Evolutionary conservation across 1,139 yeast genomes (phyloP), one percentile per base, ranked within the genome.

Genomic region (Maudiozyma humilis): DNA sequence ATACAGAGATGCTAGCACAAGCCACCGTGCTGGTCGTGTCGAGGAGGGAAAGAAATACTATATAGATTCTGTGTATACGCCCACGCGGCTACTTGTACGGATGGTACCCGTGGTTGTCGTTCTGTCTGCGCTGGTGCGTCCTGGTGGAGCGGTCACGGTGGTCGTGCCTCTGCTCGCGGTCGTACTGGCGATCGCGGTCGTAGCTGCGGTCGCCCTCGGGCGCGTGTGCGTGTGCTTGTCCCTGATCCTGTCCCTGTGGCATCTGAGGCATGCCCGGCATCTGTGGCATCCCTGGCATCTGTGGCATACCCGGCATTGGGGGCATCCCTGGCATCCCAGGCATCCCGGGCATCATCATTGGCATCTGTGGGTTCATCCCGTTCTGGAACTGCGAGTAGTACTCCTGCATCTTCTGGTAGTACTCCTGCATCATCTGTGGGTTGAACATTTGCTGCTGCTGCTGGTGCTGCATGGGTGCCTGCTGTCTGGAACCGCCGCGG

Each of bases 351-450:
- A 65, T 65, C 47, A 68, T 75, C 16, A 18, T 38, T 25, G 17
- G 32, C 48, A 68, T 75, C 51, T 70, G 69, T 42, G 63, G 68
- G 40, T 61, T 64, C 59, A 63, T 55, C 48, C 62, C 67, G 49
- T 71, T 73, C 51, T 76, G 82, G 63, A 78, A 74, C 56, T 78
- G 82, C 46, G 69, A 70, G 75, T 79, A 75, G 60, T 83, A 85
- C 54, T 82, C 84, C 64, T 82, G 89, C 87, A 85, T 79, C 61
- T 82, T 76, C 64, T 79, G 87, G 78, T 88, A 84, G 63, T 88
- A 89, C 57, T 86, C 95, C 43, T 82, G 80, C 85, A 86, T 82
- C 76, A 82, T 80, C 51, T 84, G 86, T 4, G 93, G 91, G 34
- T 83, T 77, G 76, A 82, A 79, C 57, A 80, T 55, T 45, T 60